phyloP scores from a whole-genome alignment of 225 moss, liverwort and hornwort species.

The Antitrichia curtipendula region DNA sequence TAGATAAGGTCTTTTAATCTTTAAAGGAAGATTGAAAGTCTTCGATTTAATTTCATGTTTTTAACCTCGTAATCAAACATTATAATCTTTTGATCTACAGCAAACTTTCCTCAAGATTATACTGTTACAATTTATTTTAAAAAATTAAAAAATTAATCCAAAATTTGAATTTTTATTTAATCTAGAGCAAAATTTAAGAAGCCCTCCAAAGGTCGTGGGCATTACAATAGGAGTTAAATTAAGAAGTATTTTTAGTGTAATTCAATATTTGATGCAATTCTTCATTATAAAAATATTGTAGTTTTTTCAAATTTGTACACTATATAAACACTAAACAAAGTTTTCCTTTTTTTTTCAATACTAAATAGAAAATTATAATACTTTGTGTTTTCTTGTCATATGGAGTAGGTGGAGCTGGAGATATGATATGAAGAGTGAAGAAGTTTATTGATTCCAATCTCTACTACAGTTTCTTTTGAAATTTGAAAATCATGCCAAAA shows the following conservation, averaged over 20 bases:
- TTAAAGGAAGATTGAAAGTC: not conserved
- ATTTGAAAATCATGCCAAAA: not conserved
- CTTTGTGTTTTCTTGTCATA: constrained; percentile 10
- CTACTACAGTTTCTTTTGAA: not conserved
- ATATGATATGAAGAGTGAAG: constrained; percentile 11
- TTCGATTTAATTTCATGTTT: not conserved
- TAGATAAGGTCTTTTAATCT: too few species aligned
- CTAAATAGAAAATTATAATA: not conserved
- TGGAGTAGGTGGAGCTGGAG: constrained; percentile 41
- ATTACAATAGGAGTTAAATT: not conserved
- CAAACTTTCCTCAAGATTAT: not conserved
- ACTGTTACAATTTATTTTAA: accelerated
- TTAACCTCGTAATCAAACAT: not conserved
- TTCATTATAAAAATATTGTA: not conserved
- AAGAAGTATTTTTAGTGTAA: not conserved
- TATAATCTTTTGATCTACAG: too few species aligned
- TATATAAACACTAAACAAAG: not conserved
- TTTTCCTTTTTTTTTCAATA: not conserved
- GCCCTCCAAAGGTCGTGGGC: accelerated
- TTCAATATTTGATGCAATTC: not conserved
- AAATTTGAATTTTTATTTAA: not conserved
- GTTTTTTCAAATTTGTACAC: not conserved
- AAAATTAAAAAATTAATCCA: not conserved
- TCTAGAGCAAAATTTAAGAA: not conserved
- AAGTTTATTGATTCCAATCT: not conserved